These are phyloP conservation scores for Lepidopterella palustris DNA, from an alignment of 495 filamentous ascomycete genomes.

Conservation along the genomic window DNA sequence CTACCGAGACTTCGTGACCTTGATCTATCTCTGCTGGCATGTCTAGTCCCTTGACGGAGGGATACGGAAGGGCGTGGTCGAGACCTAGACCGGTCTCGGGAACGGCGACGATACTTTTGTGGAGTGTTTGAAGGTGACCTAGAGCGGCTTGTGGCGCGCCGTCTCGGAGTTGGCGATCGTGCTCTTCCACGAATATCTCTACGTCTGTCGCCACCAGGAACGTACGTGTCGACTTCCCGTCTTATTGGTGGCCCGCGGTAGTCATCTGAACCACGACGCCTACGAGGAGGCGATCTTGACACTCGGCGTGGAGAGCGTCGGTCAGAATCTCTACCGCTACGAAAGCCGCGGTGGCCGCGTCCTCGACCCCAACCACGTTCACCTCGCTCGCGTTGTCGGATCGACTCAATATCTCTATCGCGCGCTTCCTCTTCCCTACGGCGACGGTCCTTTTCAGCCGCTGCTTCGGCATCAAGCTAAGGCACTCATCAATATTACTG, in stretches of 20 bases:
- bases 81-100: not conserved
- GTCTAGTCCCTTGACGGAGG: no score
- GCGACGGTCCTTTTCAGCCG: slow-evolving; percentile 64
- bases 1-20: slow-evolving; percentile 16
- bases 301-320: slow-evolving; percentile 37
- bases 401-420: slow-evolving; percentile 55
- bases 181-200: slow-evolving; percentile 11
- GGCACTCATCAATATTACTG: not conserved
- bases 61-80: no score
- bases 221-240: slow-evolving; percentile 53
- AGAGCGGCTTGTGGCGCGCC: slow-evolving; percentile 19
- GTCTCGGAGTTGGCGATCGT: slow-evolving; percentile 12
- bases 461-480: slow-evolving; percentile 77
- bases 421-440: slow-evolving; percentile 61
- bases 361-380: slow-evolving; percentile 59
- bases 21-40: slow-evolving; percentile 17
- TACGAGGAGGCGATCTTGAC: slow-evolving; percentile 60
- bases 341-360: slow-evolving; percentile 45
- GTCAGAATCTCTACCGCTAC: slow-evolving; percentile 43
- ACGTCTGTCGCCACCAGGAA: slow-evolving; percentile 37
- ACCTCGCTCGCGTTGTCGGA: slow-evolving; percentile 66
- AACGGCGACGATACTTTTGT: not conserved
- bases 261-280: slow-evolving; percentile 45
- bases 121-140: slow-evolving; percentile 13
- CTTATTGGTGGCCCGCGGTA: slow-evolving; percentile 49